Evolutionary conservation across 2,329 filamentous ascomycete species (phyloP).

Genomic region (Whalleya microplaca): DNA sequence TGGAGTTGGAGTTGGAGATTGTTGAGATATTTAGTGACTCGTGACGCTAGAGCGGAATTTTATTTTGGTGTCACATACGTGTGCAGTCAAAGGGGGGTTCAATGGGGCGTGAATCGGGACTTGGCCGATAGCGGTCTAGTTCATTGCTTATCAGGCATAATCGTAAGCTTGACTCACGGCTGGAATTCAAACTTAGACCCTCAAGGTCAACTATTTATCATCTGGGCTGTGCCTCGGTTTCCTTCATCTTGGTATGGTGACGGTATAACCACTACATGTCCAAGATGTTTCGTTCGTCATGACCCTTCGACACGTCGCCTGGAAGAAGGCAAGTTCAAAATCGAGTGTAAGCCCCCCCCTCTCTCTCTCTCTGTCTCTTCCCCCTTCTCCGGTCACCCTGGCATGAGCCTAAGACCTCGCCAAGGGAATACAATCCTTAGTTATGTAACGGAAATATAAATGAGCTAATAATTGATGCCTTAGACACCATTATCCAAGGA

Average conservation of each 20-base stretch:
- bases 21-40: no score
- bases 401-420: conserved; percentile 1
- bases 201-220: not conserved
- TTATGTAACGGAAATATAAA: conserved; percentile 1
- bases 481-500: conserved; percentile 33
- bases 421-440: conserved; percentile 9
- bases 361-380: no score
- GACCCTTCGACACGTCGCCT: conserved; percentile 44
- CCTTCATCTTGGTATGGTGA: not conserved
- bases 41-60: no score
- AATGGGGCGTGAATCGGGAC: no score
- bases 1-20: no score
- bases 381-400: conserved; percentile 1
- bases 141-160: no score
- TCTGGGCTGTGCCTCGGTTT: not conserved
- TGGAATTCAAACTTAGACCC: not conserved
- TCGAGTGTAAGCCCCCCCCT: conserved; percentile 38
- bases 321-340: conserved; percentile 44
- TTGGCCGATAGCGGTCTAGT: no score
- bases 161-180: not conserved
- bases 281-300: conserved; percentile 39
- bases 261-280: not conserved
- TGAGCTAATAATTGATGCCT: conserved; percentile 12
- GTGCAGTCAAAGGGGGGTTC: no score
- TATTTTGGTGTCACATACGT: no score